Percentiles rank a stretch among this genome's conserved stretches.
These are phyloP conservation scores for Phaeotremella skinneri DNA, from an alignment of 768 basidiomycete species.

Conservation along the genomic window DNA sequence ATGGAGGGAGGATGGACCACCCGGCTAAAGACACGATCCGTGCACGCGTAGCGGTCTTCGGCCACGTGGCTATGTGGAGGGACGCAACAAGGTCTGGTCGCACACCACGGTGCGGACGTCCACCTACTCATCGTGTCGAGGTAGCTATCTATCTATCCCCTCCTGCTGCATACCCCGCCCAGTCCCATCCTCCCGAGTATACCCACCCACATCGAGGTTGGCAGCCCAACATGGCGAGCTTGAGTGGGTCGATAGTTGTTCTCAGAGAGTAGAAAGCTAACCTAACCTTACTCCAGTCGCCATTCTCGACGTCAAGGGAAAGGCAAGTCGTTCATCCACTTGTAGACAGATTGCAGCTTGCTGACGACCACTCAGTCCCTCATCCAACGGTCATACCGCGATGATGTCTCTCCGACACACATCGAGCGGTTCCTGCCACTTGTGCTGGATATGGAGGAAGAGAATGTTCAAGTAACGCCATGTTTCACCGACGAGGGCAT, in stretches of 20 bases:
- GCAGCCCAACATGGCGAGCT: conserved; percentile 19
- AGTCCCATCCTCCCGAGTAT: too few relatives aligned
- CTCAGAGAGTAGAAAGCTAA: background rate
- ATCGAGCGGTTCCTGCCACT: conserved; percentile 93
- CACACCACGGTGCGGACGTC: too few relatives aligned
- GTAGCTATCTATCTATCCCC: too few relatives aligned
- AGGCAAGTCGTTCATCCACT: conserved; percentile 52
- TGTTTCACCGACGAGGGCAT: conserved; percentile 93
- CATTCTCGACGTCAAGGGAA: conserved; percentile 97
- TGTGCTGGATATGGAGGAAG: conserved; percentile 93
- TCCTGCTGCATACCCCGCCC: too few relatives aligned
- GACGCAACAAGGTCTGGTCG: too few relatives aligned
- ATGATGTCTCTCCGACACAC: conserved; percentile 84
- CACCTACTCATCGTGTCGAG: too few relatives aligned
- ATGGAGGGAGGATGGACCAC: too few relatives aligned
- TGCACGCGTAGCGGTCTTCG: too few relatives aligned
- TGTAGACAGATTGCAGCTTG: background rate
- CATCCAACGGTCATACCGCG: conserved; percentile 92
- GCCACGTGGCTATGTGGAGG: too few relatives aligned
- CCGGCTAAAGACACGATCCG: too few relatives aligned
- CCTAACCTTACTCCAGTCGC: conserved; percentile 58
- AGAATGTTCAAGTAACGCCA: conserved; percentile 90
- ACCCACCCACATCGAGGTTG: background rate
- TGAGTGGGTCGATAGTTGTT: conserved; percentile 11
- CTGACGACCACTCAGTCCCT: conserved; percentile 59